Conservation (phyloP, 2,329 filamentous ascomycete species). For the Neofusicoccum sp. region DNA sequence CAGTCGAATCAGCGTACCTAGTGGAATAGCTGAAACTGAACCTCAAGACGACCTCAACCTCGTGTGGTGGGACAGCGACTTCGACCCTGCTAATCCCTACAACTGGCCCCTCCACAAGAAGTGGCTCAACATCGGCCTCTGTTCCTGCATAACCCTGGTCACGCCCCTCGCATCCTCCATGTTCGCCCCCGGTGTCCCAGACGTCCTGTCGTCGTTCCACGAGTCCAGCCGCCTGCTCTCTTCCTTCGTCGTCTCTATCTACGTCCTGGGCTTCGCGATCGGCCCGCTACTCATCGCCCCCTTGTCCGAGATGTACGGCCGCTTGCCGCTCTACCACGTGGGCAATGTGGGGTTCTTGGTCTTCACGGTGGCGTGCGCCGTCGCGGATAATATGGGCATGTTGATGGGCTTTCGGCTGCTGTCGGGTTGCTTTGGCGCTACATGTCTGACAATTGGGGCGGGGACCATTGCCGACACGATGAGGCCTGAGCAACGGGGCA, state of each 20-base stretch:
- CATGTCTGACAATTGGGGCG: constrained; percentile 38
- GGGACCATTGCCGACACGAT: constrained; percentile 42
- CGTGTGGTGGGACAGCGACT: constrained; percentile 15
- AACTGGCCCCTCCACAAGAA: constrained; percentile 41
- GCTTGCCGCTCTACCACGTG: constrained; percentile 35
- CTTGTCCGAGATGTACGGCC: constrained; percentile 40
- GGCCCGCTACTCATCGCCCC: constrained; percentile 43
- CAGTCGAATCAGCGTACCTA: too few relatives aligned
- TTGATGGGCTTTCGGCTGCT: constrained; percentile 41
- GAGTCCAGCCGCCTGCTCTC: constrained; percentile 34
- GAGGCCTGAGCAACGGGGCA: constrained; percentile 35
- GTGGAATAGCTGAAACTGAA: too few relatives aligned
- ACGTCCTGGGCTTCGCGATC: constrained; percentile 42
- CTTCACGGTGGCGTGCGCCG: constrained; percentile 50
- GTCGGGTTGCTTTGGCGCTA: constrained; percentile 36
- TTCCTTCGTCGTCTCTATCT: constrained; percentile 42
- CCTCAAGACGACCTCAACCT: neutral
- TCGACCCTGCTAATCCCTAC: constrained; percentile 41
- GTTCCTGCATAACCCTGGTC: constrained; percentile 41
- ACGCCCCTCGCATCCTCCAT: constrained; percentile 43
- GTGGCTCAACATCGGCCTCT: constrained; percentile 38
- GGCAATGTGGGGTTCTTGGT: constrained; percentile 54
- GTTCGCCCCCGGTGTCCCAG: constrained; percentile 31
- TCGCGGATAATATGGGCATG: constrained; percentile 38
- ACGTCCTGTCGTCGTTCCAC: constrained; percentile 37